Base-by-base conservation (phyloP, 73 alveolate species). In the Uronychia setigera region DNA sequence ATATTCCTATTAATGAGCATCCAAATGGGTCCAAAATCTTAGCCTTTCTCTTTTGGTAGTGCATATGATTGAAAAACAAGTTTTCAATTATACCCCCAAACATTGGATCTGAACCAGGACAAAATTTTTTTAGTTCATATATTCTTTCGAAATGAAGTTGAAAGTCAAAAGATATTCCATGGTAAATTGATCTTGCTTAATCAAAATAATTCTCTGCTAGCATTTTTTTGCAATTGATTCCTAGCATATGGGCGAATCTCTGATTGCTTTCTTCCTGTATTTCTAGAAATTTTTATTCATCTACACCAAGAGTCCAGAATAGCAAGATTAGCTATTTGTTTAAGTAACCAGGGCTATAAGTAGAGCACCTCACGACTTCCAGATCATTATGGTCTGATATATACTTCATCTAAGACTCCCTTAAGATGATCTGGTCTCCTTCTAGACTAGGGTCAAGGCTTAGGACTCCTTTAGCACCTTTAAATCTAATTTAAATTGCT, bases 1-100 rank as follows among this genome's bases (percentile, higher is more conserved):
- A 78, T 31, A 93, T 94, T 58, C 99, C 99, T 80, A 95, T 77
- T 33, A 95, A 87, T 25, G 91, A 90, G 32, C 92, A 93, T 33
- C 94, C 80, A 59, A 90, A 85, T 74, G 81, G 88, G 78, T 83
- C 95, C 13, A 83, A 31, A 34, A 95, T 76, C 79, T 93, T 87
- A 59, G 95, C 91, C 59, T 92, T 80, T 74, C 82, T 80, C 91
- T 93, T 93, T 27, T 93, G 86, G 83, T 46, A 46, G 67, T 46
- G 67, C 5, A 46, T 46, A 11, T 75, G 46, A 29, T 88, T 83
- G 33, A 33, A 31, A 35, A 74, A 67, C 33, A 87, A 57, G 33
- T 75, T 14, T 58, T 78, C 31, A 31, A 88, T 77, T 28, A 86
- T 77, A 80, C 80, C 90, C 33, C 82, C 88, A 27, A 91, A 31